phyloP scores from a whole-genome alignment of 2,329 filamentous ascomycete genomes.

The Taxawa tesnikishii region DNA sequence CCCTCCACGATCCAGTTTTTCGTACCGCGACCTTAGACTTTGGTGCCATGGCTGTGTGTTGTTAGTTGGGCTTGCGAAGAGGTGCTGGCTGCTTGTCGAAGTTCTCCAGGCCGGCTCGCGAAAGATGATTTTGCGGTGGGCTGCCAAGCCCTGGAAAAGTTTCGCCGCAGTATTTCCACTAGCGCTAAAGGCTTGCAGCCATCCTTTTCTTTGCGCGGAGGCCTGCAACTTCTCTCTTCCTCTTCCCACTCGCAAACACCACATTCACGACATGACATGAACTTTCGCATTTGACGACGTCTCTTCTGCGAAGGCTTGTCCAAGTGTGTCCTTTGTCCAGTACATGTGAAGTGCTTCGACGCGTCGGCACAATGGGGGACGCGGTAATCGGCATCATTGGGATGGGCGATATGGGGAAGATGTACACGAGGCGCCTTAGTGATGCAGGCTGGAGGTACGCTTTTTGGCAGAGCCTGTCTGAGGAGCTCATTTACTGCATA shows the following conservation, averaged over 20 bases:
- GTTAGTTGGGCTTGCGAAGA: too few relatives aligned
- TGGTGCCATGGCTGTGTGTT: constrained; percentile 78
- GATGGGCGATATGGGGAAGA: constrained; percentile 99
- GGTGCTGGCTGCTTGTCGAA: too few relatives aligned
- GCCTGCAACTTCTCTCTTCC: not conserved
- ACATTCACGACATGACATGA: not conserved
- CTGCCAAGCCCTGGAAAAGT: constrained; percentile 5
- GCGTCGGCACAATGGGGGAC: constrained; percentile 40
- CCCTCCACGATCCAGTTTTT: too few relatives aligned
- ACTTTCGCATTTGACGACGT: too few relatives aligned
- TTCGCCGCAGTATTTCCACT: constrained; percentile 5
- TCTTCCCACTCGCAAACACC: constrained; percentile 1
- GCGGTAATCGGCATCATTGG: constrained; percentile 89
- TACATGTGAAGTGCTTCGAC: not conserved
- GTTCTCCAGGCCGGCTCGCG: too few relatives aligned
- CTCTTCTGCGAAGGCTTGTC: too few relatives aligned
- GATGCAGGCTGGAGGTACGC: constrained; percentile 92
- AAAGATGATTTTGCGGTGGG: constrained; percentile 5
- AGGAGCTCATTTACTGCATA: constrained; percentile 14
- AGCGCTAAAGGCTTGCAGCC: constrained; percentile 2
- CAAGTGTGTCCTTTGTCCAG: constrained; percentile 1
- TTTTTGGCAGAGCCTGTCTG: constrained; percentile 10
- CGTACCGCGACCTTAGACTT: constrained; percentile 79
- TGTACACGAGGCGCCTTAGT: constrained; percentile 86
- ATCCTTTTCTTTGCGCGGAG: constrained; percentile 1